A percentile compares a stretch with the other conserved stretches of the same genome.
These are phyloP conservation scores for Pyrenophora teres DNA, from an alignment of 2,329 filamentous ascomycete species.

Conservation along the genomic window DNA sequence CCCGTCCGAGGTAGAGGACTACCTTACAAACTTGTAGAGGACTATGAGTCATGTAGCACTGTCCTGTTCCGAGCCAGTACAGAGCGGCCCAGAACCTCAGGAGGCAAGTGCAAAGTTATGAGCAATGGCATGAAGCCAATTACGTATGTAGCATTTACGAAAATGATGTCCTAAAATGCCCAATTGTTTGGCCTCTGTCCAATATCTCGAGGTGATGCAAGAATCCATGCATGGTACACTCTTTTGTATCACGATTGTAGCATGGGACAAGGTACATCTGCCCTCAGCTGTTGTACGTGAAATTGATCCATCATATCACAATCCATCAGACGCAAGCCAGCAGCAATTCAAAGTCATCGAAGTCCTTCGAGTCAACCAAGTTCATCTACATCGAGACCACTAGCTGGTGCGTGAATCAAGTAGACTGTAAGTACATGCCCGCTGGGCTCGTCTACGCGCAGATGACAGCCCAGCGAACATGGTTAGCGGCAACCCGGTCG, in stretches of 20 bases:
- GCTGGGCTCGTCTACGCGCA: no score
- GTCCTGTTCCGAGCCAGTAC: neutral
- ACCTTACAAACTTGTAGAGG: conserved; percentile 91
- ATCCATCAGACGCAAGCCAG: neutral
- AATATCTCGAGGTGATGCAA: neutral
- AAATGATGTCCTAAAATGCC: conserved; percentile 21
- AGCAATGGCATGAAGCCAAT: conserved; percentile 20
- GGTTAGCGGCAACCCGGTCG: conserved; percentile 2
- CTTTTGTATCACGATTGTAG: no score
- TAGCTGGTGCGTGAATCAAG: no score
- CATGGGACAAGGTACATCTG: no score
- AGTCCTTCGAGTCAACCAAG: no score
- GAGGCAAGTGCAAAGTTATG: neutral
- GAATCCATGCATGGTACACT: neutral
- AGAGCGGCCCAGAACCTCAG: neutral
- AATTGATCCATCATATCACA: neutral
- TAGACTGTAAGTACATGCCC: no score
- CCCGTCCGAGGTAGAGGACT: conserved; percentile 98
- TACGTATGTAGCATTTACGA: conserved; percentile 31
- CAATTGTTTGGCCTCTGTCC: neutral
- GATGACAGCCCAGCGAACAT: neutral
- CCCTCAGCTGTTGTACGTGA: neutral
- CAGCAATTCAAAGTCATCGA: no score
- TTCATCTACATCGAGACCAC: no score
- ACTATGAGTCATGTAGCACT: neutral